Percentiles rank a stretch among this genome's conserved stretches.
phyloP scores from a whole-genome alignment of 768 basidiomycete genomes.

The Boletus rex-veris region DNA sequence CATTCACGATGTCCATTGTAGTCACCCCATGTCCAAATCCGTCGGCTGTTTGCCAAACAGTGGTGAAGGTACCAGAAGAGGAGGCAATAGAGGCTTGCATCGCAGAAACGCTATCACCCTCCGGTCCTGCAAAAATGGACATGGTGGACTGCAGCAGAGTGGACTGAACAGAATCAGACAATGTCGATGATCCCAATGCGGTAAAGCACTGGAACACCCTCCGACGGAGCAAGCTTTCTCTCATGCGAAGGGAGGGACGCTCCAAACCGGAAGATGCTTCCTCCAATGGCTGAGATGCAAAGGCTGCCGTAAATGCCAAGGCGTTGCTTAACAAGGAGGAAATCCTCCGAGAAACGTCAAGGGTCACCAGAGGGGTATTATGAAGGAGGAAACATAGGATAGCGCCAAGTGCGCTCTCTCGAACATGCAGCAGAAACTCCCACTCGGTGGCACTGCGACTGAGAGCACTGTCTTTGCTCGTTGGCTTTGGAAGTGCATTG shows the following conservation, averaged over 20 bases:
- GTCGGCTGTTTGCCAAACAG: conserved; percentile 83
- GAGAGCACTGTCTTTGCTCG: conserved; percentile 72
- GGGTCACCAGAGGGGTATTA: conserved; percentile 76
- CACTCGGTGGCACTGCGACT: conserved; percentile 76
- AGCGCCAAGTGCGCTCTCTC: conserved; percentile 87
- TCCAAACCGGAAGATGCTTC: conserved; percentile 46
- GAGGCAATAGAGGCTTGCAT: conserved; percentile 92
- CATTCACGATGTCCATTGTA: conserved; percentile 52
- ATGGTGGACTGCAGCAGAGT: conserved; percentile 79
- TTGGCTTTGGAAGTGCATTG: conserved; percentile 94
- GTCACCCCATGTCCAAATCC: conserved; percentile 93
- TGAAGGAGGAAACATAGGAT: conserved; percentile 84
- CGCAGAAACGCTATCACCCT: conserved; percentile 76
- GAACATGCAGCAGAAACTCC: conserved; percentile 86
- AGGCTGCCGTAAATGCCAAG: conserved; percentile 84
- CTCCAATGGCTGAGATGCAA: conserved; percentile 65
- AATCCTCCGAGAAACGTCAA: conserved; percentile 88
- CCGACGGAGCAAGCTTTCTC: conserved; percentile 80
- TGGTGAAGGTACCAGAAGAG: conserved; percentile 76
- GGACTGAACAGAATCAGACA: conserved; percentile 80
- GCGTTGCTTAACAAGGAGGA: conserved; percentile 86
- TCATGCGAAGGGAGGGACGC: conserved; percentile 62
- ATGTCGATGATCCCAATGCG: conserved; percentile 70
- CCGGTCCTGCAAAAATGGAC: conserved; percentile 80
- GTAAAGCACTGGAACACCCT: conserved; percentile 89